These are phyloP conservation scores for Lipomyces mesembrius DNA, from an alignment of 805 yeast genomes.

Conservation along the genomic window DNA sequence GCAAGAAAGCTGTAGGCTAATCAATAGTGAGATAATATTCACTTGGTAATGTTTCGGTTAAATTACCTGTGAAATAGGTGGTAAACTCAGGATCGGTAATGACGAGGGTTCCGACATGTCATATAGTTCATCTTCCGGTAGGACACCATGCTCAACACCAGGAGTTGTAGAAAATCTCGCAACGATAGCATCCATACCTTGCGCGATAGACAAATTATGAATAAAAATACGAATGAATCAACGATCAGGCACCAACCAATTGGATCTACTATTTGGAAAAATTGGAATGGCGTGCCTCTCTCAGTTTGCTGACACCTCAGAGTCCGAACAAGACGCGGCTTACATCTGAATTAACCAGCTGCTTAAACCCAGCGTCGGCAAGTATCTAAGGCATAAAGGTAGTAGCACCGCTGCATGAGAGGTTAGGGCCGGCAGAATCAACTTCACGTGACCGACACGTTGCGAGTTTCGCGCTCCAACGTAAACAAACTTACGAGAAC, in stretches of 20 bases:
- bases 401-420: no score
- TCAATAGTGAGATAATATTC: background rate
- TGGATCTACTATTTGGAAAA: no score
- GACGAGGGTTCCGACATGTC: slow-evolving; percentile 25
- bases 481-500: background rate
- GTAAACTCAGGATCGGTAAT: slow-evolving; percentile 39
- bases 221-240: background rate
- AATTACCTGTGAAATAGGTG: slow-evolving; percentile 44
- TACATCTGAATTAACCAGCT: no score
- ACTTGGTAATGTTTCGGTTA: background rate
- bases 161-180: slow-evolving; percentile 36
- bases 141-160: slow-evolving; percentile 23
- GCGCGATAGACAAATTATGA: background rate
- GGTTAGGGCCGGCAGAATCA: no score
- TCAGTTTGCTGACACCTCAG: background rate
- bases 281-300: background rate
- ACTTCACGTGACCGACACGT: no score
- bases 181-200: slow-evolving; percentile 45
- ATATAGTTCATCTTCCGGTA: slow-evolving; percentile 31
- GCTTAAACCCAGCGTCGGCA: no score
- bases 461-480: no score
- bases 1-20: slow-evolving; percentile 85
- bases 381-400: no score
- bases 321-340: background rate
- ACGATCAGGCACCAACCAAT: background rate